Conservation (phyloP, 1,284 basidiomycete genomes). For the Ustilago crameri region DNA sequence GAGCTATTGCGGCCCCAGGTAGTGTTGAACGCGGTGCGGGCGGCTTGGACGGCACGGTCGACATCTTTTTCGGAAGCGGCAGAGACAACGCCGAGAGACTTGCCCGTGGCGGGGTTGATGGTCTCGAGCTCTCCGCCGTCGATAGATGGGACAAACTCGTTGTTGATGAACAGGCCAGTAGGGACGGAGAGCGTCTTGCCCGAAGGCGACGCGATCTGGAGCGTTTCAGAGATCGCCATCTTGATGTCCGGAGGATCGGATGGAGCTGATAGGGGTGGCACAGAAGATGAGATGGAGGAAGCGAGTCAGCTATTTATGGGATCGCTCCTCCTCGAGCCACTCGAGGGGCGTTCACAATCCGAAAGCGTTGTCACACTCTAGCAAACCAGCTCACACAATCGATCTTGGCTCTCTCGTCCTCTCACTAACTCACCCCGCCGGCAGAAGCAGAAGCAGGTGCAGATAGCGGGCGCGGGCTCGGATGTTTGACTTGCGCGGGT, state of each 20-base stretch:
- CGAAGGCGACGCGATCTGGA: constrained; percentile 64
- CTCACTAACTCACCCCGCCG: too few relatives aligned
- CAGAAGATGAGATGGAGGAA: neutral
- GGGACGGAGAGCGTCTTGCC: constrained; percentile 48
- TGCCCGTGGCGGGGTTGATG: constrained; percentile 54
- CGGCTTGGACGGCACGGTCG: constrained; percentile 54
- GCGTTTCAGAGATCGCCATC: constrained; percentile 33
- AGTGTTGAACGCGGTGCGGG: constrained; percentile 51
- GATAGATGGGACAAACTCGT: constrained; percentile 48
- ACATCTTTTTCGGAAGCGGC: constrained; percentile 52
- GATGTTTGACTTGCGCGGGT: too few relatives aligned
- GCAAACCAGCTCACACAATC: too few relatives aligned
- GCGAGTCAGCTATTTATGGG: neutral
- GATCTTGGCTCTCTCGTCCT: too few relatives aligned
- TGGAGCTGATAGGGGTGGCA: too few relatives aligned
- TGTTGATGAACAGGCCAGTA: constrained; percentile 59
- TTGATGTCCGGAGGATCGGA: constrained; percentile 1
- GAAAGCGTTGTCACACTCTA: too few relatives aligned
- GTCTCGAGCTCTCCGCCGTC: constrained; percentile 45
- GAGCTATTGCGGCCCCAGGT: constrained; percentile 49
- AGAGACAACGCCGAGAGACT: constrained; percentile 49
- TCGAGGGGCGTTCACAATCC: too few relatives aligned
- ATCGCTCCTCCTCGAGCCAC: too few relatives aligned
- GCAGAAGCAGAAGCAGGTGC: too few relatives aligned
- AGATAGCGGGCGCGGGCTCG: too few relatives aligned